These are phyloP conservation scores for Porphyrellus cyaneotinctus DNA, from an alignment of 768 basidiomycete species.

Conservation along the genomic window DNA sequence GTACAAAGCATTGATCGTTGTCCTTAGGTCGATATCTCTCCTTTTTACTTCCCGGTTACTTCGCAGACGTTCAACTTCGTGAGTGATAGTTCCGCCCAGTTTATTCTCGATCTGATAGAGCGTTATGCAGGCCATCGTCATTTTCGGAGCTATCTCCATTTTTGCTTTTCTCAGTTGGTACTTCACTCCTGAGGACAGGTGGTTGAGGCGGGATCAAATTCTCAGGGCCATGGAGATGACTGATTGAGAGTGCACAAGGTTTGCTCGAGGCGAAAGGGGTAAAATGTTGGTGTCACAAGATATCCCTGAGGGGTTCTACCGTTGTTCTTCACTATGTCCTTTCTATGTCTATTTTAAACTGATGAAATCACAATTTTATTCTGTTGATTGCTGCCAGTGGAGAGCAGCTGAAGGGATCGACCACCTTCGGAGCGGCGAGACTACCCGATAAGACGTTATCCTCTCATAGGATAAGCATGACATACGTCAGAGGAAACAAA, in stretches of 20 bases:
- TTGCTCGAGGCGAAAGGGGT: background rate
- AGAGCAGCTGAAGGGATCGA: background rate
- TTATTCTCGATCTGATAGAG: slow-evolving; percentile 9
- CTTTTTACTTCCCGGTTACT: slow-evolving; percentile 82
- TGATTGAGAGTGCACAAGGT: slow-evolving; percentile 7
- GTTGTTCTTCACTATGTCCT: slow-evolving; percentile 69
- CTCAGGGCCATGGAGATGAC: slow-evolving; percentile 42
- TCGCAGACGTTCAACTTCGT: slow-evolving; percentile 83
- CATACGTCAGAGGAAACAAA: too few relatives aligned
- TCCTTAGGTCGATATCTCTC: slow-evolving; percentile 72
- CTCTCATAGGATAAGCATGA: too few relatives aligned
- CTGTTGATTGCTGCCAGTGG: background rate
- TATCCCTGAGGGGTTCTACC: slow-evolving; percentile 45
- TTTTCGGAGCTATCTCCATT: slow-evolving; percentile 74
- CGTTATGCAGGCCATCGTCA: slow-evolving; percentile 59
- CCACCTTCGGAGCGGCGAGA: too few relatives aligned
- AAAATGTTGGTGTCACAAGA: slow-evolving; percentile 2
- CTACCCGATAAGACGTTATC: too few relatives aligned
- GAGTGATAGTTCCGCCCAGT: slow-evolving; percentile 28
- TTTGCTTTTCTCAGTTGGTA: slow-evolving; percentile 77
- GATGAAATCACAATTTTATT: background rate
- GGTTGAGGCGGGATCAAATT: slow-evolving; percentile 68
- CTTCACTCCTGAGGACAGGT: slow-evolving; percentile 72
- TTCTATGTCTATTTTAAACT: slow-evolving; percentile 66
- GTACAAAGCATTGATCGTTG: slow-evolving; percentile 1